A percentile compares a stretch with the other conserved stretches of the same genome.
Evolutionary conservation across 75 land plant species (phyloP).

Genomic region (Sequoiadendron giganteum): DNA sequence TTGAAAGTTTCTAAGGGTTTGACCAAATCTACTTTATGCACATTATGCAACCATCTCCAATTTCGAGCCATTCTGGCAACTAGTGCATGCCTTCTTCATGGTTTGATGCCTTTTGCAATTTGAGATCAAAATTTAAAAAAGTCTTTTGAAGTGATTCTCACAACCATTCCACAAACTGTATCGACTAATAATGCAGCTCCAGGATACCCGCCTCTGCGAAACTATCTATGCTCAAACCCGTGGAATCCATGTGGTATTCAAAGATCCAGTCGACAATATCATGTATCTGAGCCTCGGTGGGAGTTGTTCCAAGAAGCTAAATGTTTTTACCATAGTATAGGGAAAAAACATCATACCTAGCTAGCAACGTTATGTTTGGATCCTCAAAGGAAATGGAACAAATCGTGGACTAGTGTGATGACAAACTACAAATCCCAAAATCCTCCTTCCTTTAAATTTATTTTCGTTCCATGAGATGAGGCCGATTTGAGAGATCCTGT

Average conservation of each 20-base stretch:
- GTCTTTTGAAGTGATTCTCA: slow-evolving; percentile 62
- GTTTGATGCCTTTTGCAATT: slow-evolving; percentile 80
- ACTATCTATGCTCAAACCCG: slow-evolving; percentile 87
- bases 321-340: slow-evolving; percentile 57
- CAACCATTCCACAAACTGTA: slow-evolving; percentile 90
- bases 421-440: slow-evolving; percentile 90
- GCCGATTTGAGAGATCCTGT: too few relatives aligned
- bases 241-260: slow-evolving; percentile 60
- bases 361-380: slow-evolving; percentile 88
- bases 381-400: slow-evolving; percentile 73
- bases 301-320: slow-evolving; percentile 89
- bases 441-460: slow-evolving; percentile 56
- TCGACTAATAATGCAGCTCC: slow-evolving; percentile 66
- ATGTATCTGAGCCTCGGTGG: slow-evolving; percentile 65
- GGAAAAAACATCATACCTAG: slow-evolving; percentile 82
- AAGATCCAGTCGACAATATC: slow-evolving; percentile 72
- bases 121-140: slow-evolving; percentile 92
- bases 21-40: too few relatives aligned
- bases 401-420: slow-evolving; percentile 78
- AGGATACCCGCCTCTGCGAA: slow-evolving; percentile 81
- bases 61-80: too few relatives aligned
- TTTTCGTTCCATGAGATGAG: too few relatives aligned
- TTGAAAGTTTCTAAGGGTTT: too few relatives aligned
- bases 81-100: too few relatives aligned
- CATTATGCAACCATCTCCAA: too few relatives aligned